These are phyloP conservation scores for Castanea crenata DNA, from an alignment of 306 rosid genomes.

Conservation along the genomic window DNA sequence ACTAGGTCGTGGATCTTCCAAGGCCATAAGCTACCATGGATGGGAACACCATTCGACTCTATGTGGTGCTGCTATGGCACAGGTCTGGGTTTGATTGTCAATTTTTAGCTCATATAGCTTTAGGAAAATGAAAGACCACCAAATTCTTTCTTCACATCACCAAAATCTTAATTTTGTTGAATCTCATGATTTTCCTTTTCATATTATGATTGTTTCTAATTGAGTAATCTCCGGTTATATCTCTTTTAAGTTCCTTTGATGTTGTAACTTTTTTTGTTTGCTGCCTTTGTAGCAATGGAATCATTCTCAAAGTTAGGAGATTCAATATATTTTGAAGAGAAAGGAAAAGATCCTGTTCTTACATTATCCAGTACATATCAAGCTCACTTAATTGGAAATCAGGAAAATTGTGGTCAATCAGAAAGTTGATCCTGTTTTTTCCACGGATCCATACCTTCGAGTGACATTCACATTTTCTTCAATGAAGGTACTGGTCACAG, in stretches of 20 bases:
- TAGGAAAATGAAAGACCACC: not conserved
- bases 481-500: slow-evolving; percentile 26
- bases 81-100: slow-evolving; percentile 33
- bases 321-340: slow-evolving; percentile 88
- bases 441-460: slow-evolving; percentile 61
- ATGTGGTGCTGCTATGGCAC: slow-evolving; percentile 99
- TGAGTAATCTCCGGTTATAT: not conserved
- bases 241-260: not conserved
- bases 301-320: slow-evolving; percentile 91
- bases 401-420: slow-evolving; percentile 51
- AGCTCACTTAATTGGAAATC: slow-evolving; percentile 75
- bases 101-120: not conserved
- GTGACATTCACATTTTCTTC: slow-evolving; percentile 52
- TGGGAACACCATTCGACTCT: slow-evolving; percentile 58
- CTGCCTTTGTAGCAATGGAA: slow-evolving; percentile 54
- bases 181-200: not conserved
- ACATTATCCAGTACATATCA: slow-evolving; percentile 81
- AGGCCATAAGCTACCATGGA: slow-evolving; percentile 49
- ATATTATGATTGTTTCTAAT: not conserved
- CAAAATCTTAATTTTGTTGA: not conserved
- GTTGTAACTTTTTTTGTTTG: not conserved
- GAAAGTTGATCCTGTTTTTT: slow-evolving; percentile 49
- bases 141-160: not conserved
- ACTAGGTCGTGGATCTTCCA: slow-evolving; percentile 62
- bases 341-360: slow-evolving; percentile 50